phyloP scores from a whole-genome alignment of 2,329 filamentous ascomycete genomes.

The Chaetothyriales sp. region DNA sequence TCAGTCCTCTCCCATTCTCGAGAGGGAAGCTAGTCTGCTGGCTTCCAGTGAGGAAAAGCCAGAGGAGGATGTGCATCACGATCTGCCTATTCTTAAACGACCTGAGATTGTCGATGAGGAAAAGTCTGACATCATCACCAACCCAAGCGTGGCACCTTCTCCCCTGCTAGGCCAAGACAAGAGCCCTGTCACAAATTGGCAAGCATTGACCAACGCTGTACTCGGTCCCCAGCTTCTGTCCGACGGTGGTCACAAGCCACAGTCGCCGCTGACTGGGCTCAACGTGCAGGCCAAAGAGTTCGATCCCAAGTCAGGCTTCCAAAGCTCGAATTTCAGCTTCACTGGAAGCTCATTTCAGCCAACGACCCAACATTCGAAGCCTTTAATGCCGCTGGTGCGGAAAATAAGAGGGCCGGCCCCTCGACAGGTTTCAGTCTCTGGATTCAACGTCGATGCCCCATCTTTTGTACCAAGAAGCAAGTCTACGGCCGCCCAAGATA shows the following conservation, averaged over 20 bases:
- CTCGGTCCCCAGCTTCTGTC: background rate
- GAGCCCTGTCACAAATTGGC: constrained; percentile 14
- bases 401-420: constrained; percentile 7
- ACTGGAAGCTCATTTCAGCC: constrained; percentile 21
- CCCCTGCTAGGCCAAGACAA: constrained; percentile 38
- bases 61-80: constrained; percentile 33
- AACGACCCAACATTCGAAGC: background rate
- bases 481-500: constrained; percentile 1
- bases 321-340: constrained; percentile 32
- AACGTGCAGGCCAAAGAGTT: constrained; percentile 84
- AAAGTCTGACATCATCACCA: constrained; percentile 49
- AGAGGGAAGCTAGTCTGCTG: background rate
- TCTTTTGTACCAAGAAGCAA: constrained; percentile 49
- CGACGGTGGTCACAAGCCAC: constrained; percentile 17
- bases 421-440: constrained; percentile 24
- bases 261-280: constrained; percentile 57
- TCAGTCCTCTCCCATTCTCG: background rate
- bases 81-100: constrained; percentile 19
- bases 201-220: constrained; percentile 12
- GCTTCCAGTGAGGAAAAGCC: constrained; percentile 3
- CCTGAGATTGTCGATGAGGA: constrained; percentile 17
- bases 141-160: constrained; percentile 58
- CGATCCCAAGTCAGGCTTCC: constrained; percentile 42
- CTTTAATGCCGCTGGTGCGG: background rate
- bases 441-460: constrained; percentile 57